These are phyloP conservation scores for Penicillium sp. DNA, from an alignment of 2,329 filamentous ascomycete genomes.

Conservation along the genomic window DNA sequence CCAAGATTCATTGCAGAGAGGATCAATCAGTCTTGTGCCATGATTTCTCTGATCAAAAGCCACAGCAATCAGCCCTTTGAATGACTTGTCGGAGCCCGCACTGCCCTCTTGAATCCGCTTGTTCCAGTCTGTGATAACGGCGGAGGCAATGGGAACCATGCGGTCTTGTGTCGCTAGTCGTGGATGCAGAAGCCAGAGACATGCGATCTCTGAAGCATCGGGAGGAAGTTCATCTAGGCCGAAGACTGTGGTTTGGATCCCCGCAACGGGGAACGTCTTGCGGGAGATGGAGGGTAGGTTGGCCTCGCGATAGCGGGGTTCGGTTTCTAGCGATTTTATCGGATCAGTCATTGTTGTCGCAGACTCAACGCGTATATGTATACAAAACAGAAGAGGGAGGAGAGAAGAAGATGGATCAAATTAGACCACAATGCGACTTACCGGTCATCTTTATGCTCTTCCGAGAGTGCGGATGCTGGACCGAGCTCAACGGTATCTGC, in stretches of 20 bases:
- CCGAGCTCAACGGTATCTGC: slow-evolving; percentile 7
- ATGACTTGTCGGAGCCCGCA: slow-evolving; percentile 30
- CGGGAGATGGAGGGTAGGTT: slow-evolving; percentile 59
- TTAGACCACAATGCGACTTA: neutral
- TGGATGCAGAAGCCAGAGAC: slow-evolving; percentile 91
- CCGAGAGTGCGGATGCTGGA: slow-evolving; percentile 1
- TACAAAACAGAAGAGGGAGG: neutral
- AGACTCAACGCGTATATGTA: neutral
- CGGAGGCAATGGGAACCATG: slow-evolving; percentile 77
- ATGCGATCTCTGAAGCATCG: slow-evolving; percentile 64
- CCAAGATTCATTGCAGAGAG: slow-evolving; percentile 77
- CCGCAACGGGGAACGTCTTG: slow-evolving; percentile 73
- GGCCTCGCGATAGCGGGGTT: slow-evolving; percentile 19
- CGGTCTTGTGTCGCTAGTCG: slow-evolving; percentile 70
- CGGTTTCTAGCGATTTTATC: slow-evolving; percentile 11
- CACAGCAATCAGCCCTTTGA: slow-evolving; percentile 74
- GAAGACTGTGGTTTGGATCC: slow-evolving; percentile 78
- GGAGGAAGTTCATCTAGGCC: slow-evolving; percentile 75
- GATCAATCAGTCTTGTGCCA: slow-evolving; percentile 71
- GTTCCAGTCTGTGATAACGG: slow-evolving; percentile 72
- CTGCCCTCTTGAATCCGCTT: slow-evolving; percentile 40
- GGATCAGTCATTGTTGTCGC: slow-evolving; percentile 14
- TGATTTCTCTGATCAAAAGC: slow-evolving; percentile 95
- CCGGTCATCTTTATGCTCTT: slow-evolving; percentile 3
- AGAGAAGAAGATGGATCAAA: neutral